A percentile compares a stretch with the other conserved stretches of the same genome.
Conservation (phyloP, 1,284 basidiomycete genomes). For the Violaceomyces palustris region DNA sequence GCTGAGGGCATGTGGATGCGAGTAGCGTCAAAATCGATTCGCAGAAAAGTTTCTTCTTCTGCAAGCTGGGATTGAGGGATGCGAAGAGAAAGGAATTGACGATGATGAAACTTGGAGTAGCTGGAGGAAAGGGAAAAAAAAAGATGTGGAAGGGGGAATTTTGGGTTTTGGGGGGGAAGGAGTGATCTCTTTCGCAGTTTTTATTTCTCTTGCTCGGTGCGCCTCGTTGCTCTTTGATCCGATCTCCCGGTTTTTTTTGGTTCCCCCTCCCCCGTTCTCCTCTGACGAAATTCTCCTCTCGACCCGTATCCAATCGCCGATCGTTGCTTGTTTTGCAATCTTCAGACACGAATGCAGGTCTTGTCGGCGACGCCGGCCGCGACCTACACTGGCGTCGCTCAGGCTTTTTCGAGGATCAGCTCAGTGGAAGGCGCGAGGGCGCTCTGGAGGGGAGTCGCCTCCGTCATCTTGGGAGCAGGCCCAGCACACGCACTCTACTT, state of each 20-base stretch:
- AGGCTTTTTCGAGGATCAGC: conserved; percentile 82
- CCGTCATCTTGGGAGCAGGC: conserved; percentile 94
- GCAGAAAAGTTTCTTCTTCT: no score
- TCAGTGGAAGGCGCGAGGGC: conserved; percentile 85
- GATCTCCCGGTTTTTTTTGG: background rate
- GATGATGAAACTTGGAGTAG: no score
- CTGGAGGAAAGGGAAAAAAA: no score
- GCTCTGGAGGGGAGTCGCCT: conserved; percentile 92
- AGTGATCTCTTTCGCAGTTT: conserved; percentile 39
- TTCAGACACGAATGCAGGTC: conserved; percentile 98
- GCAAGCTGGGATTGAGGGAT: no score
- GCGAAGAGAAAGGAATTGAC: no score
- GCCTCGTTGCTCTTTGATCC: background rate
- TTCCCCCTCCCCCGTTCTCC: background rate
- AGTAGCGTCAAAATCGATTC: no score
- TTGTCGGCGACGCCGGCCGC: conserved; percentile 72
- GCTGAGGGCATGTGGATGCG: no score
- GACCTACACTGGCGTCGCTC: conserved; percentile 79
- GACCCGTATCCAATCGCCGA: no score
- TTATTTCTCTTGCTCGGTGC: background rate
- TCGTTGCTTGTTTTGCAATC: no score
- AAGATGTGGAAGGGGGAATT: no score
- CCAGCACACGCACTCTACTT: conserved; percentile 98
- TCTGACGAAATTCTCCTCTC: no score
- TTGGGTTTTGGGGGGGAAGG: no score